These are phyloP conservation scores for Paecilomyces variotii DNA, from an alignment of 2,329 filamentous ascomycete genomes.

Conservation along the genomic window DNA sequence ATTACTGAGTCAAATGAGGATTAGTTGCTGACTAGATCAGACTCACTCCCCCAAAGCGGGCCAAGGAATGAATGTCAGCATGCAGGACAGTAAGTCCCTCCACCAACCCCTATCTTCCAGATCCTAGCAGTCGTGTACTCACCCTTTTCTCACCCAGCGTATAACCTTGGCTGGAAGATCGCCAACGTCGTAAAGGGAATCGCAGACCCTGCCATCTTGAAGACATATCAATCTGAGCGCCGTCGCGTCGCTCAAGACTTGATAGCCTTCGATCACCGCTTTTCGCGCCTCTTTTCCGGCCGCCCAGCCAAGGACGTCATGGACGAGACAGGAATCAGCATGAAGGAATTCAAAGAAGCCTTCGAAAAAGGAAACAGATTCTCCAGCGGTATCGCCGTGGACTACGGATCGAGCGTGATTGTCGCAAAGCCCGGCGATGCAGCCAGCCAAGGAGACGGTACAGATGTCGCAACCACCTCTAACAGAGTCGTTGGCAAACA, in stretches of 20 bases:
- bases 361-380: conserved; percentile 56
- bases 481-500: conserved; percentile 14
- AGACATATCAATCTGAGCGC: conserved; percentile 48
- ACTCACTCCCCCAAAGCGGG: conserved; percentile 3
- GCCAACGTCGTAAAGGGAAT: conserved; percentile 40
- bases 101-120: neutral
- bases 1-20: conserved; percentile 61
- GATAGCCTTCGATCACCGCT: conserved; percentile 55
- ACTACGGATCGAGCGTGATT: conserved; percentile 51
- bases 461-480: conserved; percentile 28
- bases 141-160: conserved; percentile 22
- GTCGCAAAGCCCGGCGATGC: conserved; percentile 46
- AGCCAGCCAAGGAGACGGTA: conserved; percentile 41
- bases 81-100: conserved; percentile 49
- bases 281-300: conserved; percentile 50
- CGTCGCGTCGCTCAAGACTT: conserved; percentile 56
- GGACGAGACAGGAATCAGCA: conserved; percentile 53
- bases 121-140: neutral
- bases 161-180: conserved; percentile 53
- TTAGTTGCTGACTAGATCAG: neutral
- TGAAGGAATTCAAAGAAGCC: conserved; percentile 55
- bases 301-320: conserved; percentile 52
- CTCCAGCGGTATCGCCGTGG: conserved; percentile 49
- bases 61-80: conserved; percentile 23
- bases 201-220: conserved; percentile 34